Percentiles rank a stretch among this genome's conserved stretches.
phyloP scores from a whole-genome alignment of 805 yeast genomes.

The Suhomyces xylopsoci region DNA sequence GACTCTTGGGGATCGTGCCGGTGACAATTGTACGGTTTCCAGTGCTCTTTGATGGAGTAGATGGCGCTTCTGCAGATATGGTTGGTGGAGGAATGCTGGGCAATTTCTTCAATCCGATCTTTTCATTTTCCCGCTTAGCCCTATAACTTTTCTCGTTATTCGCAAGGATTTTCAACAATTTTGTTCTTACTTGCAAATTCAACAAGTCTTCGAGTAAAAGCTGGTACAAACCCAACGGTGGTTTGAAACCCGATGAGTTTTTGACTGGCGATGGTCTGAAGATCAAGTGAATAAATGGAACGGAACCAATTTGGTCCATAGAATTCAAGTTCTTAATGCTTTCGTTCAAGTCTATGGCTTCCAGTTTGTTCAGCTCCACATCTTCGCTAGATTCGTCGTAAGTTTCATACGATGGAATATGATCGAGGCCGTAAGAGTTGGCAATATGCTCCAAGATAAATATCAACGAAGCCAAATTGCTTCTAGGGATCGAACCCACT shows the following conservation, averaged over 20 bases:
- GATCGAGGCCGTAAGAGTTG: slow-evolving; percentile 18
- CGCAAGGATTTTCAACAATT: slow-evolving; percentile 19
- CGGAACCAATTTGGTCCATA: slow-evolving; percentile 34
- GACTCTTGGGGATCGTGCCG: slow-evolving; percentile 13
- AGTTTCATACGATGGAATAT: slow-evolving; percentile 23
- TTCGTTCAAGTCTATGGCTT: slow-evolving; percentile 4
- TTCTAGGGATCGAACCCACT: slow-evolving; percentile 35
- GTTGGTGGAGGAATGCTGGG: slow-evolving; percentile 14
- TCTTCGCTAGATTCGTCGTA: slow-evolving; percentile 20
- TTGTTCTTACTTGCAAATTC: slow-evolving; percentile 17
- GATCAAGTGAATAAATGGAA: slow-evolving; percentile 41
- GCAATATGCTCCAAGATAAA: slow-evolving; percentile 35
- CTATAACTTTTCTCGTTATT: slow-evolving; percentile 26
- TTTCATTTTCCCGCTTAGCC: slow-evolving; percentile 30
- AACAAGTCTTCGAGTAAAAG: slow-evolving; percentile 28
- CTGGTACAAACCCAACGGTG: slow-evolving; percentile 30
- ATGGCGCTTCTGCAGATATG: slow-evolving; percentile 11
- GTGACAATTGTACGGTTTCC: slow-evolving; percentile 4
- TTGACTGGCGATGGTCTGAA: slow-evolving; percentile 40
- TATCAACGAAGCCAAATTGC: slow-evolving; percentile 36
- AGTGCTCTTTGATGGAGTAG: slow-evolving; percentile 8
- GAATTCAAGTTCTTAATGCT: slow-evolving; percentile 22
- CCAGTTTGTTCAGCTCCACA: neutral
- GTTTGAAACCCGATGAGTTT: slow-evolving; percentile 36
- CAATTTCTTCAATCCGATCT: slow-evolving; percentile 18